Conservation (phyloP, 345 rosid species). For the Syzygium oleosum region DNA sequence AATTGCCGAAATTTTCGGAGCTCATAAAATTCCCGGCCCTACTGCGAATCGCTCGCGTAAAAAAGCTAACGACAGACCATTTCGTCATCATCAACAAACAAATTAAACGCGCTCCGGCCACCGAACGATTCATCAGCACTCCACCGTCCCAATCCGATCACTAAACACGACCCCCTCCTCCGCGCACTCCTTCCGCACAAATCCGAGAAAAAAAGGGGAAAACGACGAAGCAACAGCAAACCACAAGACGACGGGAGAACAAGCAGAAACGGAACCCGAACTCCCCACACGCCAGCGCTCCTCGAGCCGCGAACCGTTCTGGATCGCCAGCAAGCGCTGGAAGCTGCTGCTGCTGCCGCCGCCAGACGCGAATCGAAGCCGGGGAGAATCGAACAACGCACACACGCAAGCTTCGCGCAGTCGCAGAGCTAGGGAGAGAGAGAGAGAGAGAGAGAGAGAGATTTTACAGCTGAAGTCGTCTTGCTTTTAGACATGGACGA, state of each 20-base stretch:
- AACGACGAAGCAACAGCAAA: not conserved
- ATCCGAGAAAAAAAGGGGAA: not conserved
- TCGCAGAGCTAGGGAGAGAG: not conserved
- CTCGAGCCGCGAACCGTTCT: not conserved
- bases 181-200: not conserved
- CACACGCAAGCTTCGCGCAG: not conserved
- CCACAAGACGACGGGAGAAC: not conserved
- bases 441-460: not conserved
- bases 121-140: not conserved
- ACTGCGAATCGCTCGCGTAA: not conserved
- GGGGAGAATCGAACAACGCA: not conserved
- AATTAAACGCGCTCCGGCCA: not conserved
- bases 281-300: not conserved
- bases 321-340: not conserved
- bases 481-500: constrained; percentile 3
- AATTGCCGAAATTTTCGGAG: not conserved
- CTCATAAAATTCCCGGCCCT: not conserved
- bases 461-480: constrained; percentile 4
- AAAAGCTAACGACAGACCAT: not conserved
- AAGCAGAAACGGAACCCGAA: not conserved
- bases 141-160: not conserved
- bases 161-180: not conserved
- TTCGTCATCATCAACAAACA: not conserved
- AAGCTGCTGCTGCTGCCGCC: not conserved
- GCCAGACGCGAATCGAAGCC: not conserved